Base-by-base conservation (phyloP, 129 eudicot species). In the Deinandra increscens region DNA sequence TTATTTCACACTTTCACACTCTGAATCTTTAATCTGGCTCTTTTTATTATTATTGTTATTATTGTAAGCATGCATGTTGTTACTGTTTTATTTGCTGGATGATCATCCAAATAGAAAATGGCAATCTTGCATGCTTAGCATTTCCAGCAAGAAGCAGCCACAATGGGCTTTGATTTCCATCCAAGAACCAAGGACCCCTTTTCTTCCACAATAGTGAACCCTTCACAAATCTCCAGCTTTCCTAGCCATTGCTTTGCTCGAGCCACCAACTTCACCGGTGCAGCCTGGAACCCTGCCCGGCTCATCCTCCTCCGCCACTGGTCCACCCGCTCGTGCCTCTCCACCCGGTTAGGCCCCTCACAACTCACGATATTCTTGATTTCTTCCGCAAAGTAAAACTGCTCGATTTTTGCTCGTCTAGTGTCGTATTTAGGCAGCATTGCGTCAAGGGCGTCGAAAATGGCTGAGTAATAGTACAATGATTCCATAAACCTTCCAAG, bases 291-390 rank as follows among this genome's bases (percentile, higher is more conserved):
- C 74, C 89, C 89, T 4, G 89, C 89, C 17, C 88, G 83, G 39
- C 89, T 75, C 85, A 78, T 84, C 53, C 85, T 49, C 73, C 86
- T 81, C 8, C 89, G 74, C 89, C 89, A 84, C 54, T 81, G 89
- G 69, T 81, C 81, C 26, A 78, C 79, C 33, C 79, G 68, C 37
- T 84, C 89, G 4, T 81, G 89, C 77, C 89, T 74, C 69, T 84
- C 89, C 56, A 78, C 74, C 77, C 86, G 64, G 26, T 71, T 81
- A 37, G 81, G 79, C 34, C 86, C 89, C 49, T 84, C 89, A 64
- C 81, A 81, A 20, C 81, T 81, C 0, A 84, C 84, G 8, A 84
- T 84, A 73, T 84, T 84, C 54, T 81, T 81, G 11, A 84, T 84
- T 50, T 81, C 89, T 72, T 84, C 81, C 13, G 81, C 89, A 68